Evolutionary conservation across 2,329 filamentous ascomycete genomes (phyloP).

Genomic region (Fusarium nelsonii): DNA sequence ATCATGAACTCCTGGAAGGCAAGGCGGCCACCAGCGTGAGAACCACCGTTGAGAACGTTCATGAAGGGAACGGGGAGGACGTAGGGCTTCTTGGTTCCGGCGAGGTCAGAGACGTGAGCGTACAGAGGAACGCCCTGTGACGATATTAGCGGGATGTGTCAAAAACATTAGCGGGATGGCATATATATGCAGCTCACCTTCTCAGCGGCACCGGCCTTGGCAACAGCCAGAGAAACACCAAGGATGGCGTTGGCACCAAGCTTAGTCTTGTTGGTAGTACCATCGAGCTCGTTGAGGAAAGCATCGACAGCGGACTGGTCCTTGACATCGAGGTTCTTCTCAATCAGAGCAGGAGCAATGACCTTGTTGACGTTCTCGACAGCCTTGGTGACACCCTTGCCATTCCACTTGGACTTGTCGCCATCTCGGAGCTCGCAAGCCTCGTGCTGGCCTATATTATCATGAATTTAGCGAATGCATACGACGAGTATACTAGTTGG

Average conservation of each 20-base stretch:
- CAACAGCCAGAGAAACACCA: constrained; percentile 84
- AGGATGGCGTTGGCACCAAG: constrained; percentile 91
- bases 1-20: constrained; percentile 99
- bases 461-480: constrained; percentile 49
- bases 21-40: constrained; percentile 95
- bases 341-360: constrained; percentile 85
- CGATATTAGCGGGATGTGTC: constrained; percentile 29
- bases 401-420: constrained; percentile 86
- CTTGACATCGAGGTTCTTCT: constrained; percentile 86
- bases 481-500: constrained; percentile 34
- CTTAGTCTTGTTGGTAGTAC: constrained; percentile 87
- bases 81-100: constrained; percentile 91
- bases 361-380: constrained; percentile 86
- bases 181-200: constrained; percentile 65
- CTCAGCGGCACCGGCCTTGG: constrained; percentile 90
- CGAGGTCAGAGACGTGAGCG: constrained; percentile 87
- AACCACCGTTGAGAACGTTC: constrained; percentile 93
- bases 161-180: constrained; percentile 4
- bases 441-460: constrained; percentile 80
- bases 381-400: constrained; percentile 89
- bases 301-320: constrained; percentile 86
- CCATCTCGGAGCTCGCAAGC: constrained; percentile 91
- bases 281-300: constrained; percentile 88
- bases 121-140: constrained; percentile 81
- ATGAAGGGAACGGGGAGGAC: constrained; percentile 92